Base-by-base conservation (phyloP, 371 early-diverging fungal genomes). In the Entomophthora muscae region DNA sequence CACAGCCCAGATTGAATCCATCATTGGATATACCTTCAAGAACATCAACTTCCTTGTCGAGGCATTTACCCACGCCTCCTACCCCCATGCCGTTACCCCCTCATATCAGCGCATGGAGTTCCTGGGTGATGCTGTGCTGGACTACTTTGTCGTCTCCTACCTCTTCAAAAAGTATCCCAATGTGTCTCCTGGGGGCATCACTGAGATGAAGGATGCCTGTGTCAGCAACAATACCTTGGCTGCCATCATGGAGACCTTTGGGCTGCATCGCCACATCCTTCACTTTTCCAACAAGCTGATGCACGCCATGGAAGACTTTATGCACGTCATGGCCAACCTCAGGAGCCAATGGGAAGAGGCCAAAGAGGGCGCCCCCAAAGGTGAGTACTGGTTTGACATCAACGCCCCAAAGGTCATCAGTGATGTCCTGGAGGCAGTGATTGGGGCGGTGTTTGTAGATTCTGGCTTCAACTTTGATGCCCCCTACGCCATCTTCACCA, bases 61-160 rank as follows among this genome's bases (percentile, higher is more conserved):
- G 69, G 96, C 96, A 0, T 69, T 93, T 59, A 93, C 94, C 0
- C 96, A 95, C 68, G 81, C 89, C 24, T 84, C 86, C 63, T 75
- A 79, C 3, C 76, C 80, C 23, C 76, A 78, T 52, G 71, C 76
- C 0, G 71, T 71, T 17, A 75, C 78, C 0, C 70, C 76, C 10
- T 90, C 88, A 66, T 96, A 92, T 67, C 89, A 96, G 72, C 85
- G 96, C 1, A 76, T 97, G 1, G 96, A 97, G 73, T 95, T 89
- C 68, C 68, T 95, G 57, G 97, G 97, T n/a, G 96, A 97, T 70
- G 88, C 95, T 0, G 81, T 95, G 7, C 69, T 96, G 22, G 91
- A 90, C 65, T 90, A 83, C 67, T 73, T 89, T 63, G 80, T 88
- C 0, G 84, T 88, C 7, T 74, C 78, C 22, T 78, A 88, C 57